These are phyloP conservation scores for Glutinoglossum americanum DNA, from an alignment of 495 filamentous ascomycete genomes.

Conservation along the genomic window DNA sequence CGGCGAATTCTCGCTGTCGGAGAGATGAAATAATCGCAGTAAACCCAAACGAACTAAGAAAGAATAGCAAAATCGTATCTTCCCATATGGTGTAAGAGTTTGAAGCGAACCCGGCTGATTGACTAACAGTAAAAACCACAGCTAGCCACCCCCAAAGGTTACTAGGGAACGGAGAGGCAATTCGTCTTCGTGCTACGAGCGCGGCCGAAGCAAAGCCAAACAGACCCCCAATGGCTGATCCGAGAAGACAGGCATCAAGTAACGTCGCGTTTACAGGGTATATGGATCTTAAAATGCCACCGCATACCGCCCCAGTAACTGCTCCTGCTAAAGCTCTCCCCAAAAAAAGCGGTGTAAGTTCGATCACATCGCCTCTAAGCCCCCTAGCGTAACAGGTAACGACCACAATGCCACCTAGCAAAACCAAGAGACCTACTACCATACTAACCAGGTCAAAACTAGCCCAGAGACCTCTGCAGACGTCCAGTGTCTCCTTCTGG, in stretches of 20 bases:
- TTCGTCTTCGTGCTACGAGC: conserved; percentile 17
- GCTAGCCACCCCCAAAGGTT: conserved; percentile 76
- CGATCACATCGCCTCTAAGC: conserved; percentile 26
- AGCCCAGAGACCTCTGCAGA: conserved; percentile 79
- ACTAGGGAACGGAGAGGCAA: conserved; percentile 43
- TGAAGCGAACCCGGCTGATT: conserved; percentile 79
- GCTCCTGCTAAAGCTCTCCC: conserved; percentile 18
- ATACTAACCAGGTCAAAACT: conserved; percentile 74
- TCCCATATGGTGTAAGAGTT: conserved; percentile 99
- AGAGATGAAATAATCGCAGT: conserved; percentile 50
- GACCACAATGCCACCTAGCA: conserved; percentile 40
- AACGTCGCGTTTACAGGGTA: neutral
- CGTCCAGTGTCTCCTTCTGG: conserved; percentile 51
- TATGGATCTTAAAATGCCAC: conserved; percentile 8
- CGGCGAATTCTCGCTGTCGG: conserved; percentile 32
- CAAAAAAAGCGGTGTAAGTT: conserved; percentile 29
- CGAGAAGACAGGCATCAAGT: conserved; percentile 6
- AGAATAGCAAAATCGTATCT: conserved; percentile 81
- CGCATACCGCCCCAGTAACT: conserved; percentile 13
- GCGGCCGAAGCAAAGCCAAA: conserved; percentile 14
- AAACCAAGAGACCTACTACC: conserved; percentile 49
- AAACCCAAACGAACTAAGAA: conserved; percentile 71
- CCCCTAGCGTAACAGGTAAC: conserved; percentile 52
- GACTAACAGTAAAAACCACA: conserved; percentile 54
- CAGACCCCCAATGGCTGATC: conserved; percentile 21